phyloP scores from a whole-genome alignment of 495 filamentous ascomycete species.

The Talaromyces nanjingensis region DNA sequence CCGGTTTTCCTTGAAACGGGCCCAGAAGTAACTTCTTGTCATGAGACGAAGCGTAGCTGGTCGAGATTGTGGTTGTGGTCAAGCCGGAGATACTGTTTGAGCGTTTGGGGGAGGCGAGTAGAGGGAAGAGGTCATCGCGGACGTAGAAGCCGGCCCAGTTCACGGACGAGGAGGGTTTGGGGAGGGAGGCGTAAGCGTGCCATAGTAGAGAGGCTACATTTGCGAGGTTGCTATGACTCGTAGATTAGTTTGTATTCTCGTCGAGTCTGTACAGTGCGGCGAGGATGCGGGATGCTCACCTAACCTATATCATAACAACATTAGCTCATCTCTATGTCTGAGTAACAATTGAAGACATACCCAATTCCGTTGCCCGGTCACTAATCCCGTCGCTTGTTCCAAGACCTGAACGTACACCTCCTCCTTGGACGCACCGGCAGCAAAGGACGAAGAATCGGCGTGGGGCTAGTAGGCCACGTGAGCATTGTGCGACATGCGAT shows the following conservation, averaged over 20 bases:
- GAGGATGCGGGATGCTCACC: slow-evolving; percentile 31
- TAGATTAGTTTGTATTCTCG: not conserved
- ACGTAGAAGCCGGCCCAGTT: slow-evolving; percentile 96
- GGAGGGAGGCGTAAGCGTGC: slow-evolving; percentile 76
- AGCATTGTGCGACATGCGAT: slow-evolving; percentile 1
- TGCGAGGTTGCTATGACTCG: slow-evolving; percentile 62
- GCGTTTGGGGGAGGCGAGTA: slow-evolving; percentile 22
- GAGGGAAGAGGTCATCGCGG: slow-evolving; percentile 50
- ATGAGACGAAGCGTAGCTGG: slow-evolving; percentile 15
- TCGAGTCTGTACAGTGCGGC: not conserved
- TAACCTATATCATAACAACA: slow-evolving; percentile 41
- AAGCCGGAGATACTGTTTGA: slow-evolving; percentile 20
- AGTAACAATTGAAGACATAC: slow-evolving; percentile 36
- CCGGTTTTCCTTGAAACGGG: slow-evolving; percentile 83
- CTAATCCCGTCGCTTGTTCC: slow-evolving; percentile 60
- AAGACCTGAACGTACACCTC: slow-evolving; percentile 73
- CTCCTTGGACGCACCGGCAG: slow-evolving; percentile 55
- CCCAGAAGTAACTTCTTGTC: slow-evolving; percentile 60
- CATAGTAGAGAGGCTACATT: slow-evolving; percentile 81
- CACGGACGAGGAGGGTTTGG: slow-evolving; percentile 60
- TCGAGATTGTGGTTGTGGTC: slow-evolving; percentile 16
- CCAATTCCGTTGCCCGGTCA: slow-evolving; percentile 82
- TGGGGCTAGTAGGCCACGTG: slow-evolving; percentile 55
- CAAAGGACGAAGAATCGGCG: slow-evolving; percentile 78
- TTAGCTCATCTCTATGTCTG: not conserved